These are phyloP conservation scores for Picochlorum sp. DNA, from an alignment of 139 green algal species.

Conservation along the genomic window DNA sequence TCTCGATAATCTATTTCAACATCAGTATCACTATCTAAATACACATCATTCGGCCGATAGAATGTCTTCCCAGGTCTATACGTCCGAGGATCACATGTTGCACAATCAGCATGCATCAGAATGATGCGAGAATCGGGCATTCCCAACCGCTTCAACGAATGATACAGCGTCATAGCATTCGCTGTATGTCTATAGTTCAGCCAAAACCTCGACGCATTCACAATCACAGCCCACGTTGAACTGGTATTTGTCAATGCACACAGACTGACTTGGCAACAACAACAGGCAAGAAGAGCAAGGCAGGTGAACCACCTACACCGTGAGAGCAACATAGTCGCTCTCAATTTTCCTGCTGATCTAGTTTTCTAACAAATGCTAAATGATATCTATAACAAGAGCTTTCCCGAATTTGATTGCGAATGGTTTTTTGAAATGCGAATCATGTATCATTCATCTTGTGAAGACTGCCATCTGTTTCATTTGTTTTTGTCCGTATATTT, in stretches of 20 bases:
- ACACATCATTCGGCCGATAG: not conserved
- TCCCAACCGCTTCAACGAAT: conserved; percentile 68
- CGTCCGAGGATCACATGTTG: conserved; percentile 85
- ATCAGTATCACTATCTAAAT: conserved; percentile 69
- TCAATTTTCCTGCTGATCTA: no score
- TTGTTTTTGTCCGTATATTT: no score
- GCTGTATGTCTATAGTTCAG: conserved; percentile 79
- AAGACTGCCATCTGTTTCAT: no score
- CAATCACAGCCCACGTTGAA: conserved; percentile 76
- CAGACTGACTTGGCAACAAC: no score
- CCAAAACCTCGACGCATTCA: conserved; percentile 66
- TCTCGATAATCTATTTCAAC: conserved; percentile 81
- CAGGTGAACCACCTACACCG: no score
- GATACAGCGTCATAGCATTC: conserved; percentile 73
- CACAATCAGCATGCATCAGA: conserved; percentile 85
- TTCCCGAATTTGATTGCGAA: no score
- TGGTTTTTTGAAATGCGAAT: no score
- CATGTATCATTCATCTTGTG: no score
- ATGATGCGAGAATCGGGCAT: conserved; percentile 91
- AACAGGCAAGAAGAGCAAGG: no score
- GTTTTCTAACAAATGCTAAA: no score
- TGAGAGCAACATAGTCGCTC: no score
- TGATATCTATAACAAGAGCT: no score
- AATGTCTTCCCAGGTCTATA: conserved; percentile 31
- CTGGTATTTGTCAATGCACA: not conserved